Percentiles rank a stretch among this genome's conserved stretches.
Conservation (phyloP, 2,329 filamentous ascomycete species). For the Beauveria rudraprayagi region DNA sequence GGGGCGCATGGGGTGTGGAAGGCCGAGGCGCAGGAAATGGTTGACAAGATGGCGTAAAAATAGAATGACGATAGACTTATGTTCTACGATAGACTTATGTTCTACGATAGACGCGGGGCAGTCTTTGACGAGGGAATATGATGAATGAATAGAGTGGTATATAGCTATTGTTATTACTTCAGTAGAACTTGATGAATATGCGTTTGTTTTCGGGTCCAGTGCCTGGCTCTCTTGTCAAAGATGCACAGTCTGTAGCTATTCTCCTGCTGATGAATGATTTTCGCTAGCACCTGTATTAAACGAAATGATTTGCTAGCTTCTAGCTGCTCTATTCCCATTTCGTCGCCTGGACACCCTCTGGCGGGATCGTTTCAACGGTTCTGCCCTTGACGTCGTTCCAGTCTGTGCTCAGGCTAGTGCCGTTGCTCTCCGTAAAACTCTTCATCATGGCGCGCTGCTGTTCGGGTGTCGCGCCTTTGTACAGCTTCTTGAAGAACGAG, state of each 20-base stretch:
- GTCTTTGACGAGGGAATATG: neutral
- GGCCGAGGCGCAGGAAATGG: neutral
- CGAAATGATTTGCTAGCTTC: neutral
- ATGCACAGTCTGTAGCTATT: too few species aligned
- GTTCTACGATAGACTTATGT: neutral
- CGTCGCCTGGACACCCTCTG: conserved; percentile 70
- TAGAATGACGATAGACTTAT: neutral
- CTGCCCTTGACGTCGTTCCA: conserved; percentile 74
- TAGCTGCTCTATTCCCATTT: conserved; percentile 42
- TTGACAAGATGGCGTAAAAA: neutral
- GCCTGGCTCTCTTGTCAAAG: too few species aligned
- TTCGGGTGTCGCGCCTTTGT: conserved; percentile 67
- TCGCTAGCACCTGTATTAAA: neutral
- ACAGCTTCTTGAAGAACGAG: conserved; percentile 84
- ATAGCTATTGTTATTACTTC: neutral
- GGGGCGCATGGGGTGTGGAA: conserved; percentile 20
- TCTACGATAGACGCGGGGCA: neutral
- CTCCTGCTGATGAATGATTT: neutral
- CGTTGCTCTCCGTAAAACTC: conserved; percentile 89
- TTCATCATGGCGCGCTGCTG: conserved; percentile 95
- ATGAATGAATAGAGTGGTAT: neutral
- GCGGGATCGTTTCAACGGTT: conserved; percentile 64
- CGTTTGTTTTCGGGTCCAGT: neutral
- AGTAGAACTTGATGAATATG: neutral
- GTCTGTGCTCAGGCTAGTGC: conserved; percentile 84